Conservation (phyloP, 805 yeast genomes). For the Yarrowia bubula region DNA sequence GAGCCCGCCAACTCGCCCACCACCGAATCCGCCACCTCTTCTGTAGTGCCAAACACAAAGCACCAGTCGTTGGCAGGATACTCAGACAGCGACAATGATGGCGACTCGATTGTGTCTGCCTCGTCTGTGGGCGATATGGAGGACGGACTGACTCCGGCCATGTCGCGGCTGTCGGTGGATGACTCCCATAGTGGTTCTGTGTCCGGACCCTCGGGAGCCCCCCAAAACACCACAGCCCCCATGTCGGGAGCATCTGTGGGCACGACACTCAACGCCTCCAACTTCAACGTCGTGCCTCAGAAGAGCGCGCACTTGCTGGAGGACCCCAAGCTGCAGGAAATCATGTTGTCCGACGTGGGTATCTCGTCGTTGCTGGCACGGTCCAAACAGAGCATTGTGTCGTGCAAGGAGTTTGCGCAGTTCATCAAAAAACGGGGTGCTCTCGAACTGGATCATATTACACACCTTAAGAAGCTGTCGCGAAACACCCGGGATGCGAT, state of each 20-base stretch:
- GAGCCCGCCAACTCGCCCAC: background rate
- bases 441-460: constrained; percentile 73
- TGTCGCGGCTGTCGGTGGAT: background rate
- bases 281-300: constrained; percentile 25
- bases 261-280: constrained; percentile 15
- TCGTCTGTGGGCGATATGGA: constrained; percentile 20
- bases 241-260: background rate
- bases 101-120: constrained; percentile 6
- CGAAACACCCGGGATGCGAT: constrained; percentile 52
- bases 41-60: too few species aligned
- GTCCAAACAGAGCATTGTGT: constrained; percentile 72
- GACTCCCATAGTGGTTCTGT: constrained; percentile 2
- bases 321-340: constrained; percentile 40
- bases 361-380: constrained; percentile 69
- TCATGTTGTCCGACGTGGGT: constrained; percentile 48
- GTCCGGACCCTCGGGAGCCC: background rate
- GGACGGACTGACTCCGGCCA: constrained; percentile 15
- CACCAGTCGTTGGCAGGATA: constrained; percentile 7
- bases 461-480: constrained; percentile 70
- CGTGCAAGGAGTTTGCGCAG: constrained; percentile 82
- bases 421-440: constrained; percentile 75
- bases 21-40: background rate
- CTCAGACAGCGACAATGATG: constrained; percentile 15
- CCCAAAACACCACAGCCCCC: background rate
- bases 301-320: constrained; percentile 35